Base-by-base conservation (phyloP, 139 green algal genomes). In the Spirogloea muscicola region DNA sequence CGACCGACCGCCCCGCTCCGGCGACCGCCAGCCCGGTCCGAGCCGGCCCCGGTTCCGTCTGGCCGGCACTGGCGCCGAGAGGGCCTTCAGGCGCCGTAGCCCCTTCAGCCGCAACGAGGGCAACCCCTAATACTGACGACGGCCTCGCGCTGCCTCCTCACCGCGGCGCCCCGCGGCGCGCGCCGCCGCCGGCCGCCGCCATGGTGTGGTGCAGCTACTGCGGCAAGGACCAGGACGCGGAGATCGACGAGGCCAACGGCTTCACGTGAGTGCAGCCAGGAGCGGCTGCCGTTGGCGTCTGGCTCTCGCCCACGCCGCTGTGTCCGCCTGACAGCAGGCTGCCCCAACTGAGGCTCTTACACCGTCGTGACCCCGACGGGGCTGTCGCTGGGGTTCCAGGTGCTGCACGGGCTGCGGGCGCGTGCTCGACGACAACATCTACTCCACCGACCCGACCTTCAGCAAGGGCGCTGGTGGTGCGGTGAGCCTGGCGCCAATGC, bases 391-490 rank as follows among this genome's bases (percentile, higher is more conserved):
- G 51, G 5, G 10, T 5, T 34, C 16, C 85, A 90, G 84, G 6
- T 91, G 85, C 82, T 98, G 93, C 84, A 86, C 85, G 4, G 40
- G 80, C 36, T 98, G 93, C 75, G 93, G 93, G 2, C 84, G 83
- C 6, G 90, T 98, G 61, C 82, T 97, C 29, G 91, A 97, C 42
- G 91, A 97, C 42, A 73, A 73, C n/a, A 87, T 90, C 41, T 96
- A 94, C 51, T 89, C 83, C 29, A 85, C 78, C 18, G 91, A 96
- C 39, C 81, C 93, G 21, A 92, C 88, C 9, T 98, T 98, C 67
- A 65, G 75, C 1, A 97, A 97, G 59, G 66, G 52, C 13, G 49
- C 70, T 3, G 68, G 40, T 29, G 74, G 74, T 31, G 63, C 51
- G 31, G 59, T 73, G 25, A 41, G 55, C 52, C 37, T 51, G 1